These are phyloP conservation scores for Dillenia turbinata DNA, from an alignment of 164 flowering plant genomes.

Conservation along the genomic window DNA sequence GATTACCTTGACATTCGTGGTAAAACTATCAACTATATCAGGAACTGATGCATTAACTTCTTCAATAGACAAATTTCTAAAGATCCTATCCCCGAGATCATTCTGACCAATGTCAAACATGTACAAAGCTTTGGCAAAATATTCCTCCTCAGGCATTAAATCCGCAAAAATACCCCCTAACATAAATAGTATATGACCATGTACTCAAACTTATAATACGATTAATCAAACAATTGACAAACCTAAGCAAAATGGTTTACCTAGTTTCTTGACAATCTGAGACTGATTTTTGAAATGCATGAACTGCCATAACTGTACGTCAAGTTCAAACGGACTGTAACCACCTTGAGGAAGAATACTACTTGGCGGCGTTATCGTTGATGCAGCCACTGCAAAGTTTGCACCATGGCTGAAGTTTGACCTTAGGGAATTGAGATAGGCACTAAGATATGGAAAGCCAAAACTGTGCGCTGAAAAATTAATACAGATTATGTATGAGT, in stretches of 20 bases:
- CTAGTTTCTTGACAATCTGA: slow-evolving; percentile 2
- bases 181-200: too few relatives aligned
- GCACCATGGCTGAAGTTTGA: slow-evolving; percentile 23
- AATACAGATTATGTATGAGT: too few relatives aligned
- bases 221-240: too few relatives aligned
- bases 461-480: slow-evolving; percentile 14
- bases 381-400: slow-evolving; percentile 22
- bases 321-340: slow-evolving; percentile 22
- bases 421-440: slow-evolving; percentile 25
- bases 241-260: slow-evolving; percentile 1
- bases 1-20: slow-evolving; percentile 19
- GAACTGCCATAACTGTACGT: slow-evolving; percentile 16
- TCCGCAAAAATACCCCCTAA: slow-evolving; percentile 17
- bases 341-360: slow-evolving; percentile 6
- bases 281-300: slow-evolving; percentile 11
- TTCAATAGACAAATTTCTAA: slow-evolving; percentile 23
- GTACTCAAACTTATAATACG: too few relatives aligned
- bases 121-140: slow-evolving; percentile 31
- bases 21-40: slow-evolving; percentile 23
- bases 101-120: slow-evolving; percentile 50
- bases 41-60: slow-evolving; percentile 36
- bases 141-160: slow-evolving; percentile 26
- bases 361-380: slow-evolving; percentile 12
- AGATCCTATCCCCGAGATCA: slow-evolving; percentile 34
- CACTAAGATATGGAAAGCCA: slow-evolving; percentile 18